Evolutionary conservation across 1,139 yeast genomes (phyloP).

Genomic region (Yamadazyma spencermartinsiae): DNA sequence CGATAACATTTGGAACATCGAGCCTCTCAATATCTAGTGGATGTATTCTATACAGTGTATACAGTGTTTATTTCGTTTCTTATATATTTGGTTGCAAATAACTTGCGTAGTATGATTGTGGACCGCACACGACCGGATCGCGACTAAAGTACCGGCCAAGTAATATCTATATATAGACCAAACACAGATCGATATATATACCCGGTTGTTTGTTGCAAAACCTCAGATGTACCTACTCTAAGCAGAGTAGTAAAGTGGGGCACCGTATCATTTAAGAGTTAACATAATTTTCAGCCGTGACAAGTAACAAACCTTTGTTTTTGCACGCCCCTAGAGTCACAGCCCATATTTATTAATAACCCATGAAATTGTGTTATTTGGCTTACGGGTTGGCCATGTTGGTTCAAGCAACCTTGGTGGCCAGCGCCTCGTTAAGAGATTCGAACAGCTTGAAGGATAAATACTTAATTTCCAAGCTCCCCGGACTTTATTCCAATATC

Average conservation of each 20-base stretch:
- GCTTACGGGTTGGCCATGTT: background rate
- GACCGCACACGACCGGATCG: conserved; percentile 1
- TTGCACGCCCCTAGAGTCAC: no score
- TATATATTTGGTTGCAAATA: background rate
- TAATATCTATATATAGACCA: background rate
- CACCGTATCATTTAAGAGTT: no score
- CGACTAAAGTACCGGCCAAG: background rate
- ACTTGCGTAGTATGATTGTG: no score
- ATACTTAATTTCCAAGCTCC: conserved; percentile 40
- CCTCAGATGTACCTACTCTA: background rate
- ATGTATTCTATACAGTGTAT: no score
- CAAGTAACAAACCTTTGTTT: no score
- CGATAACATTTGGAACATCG: conserved; percentile 89
- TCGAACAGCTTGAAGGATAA: conserved; percentile 1
- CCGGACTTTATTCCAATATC: conserved; percentile 40
- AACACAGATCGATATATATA: background rate
- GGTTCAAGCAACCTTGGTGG: background rate
- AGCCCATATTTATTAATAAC: no score
- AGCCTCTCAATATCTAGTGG: conserved; percentile 48
- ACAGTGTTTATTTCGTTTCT: no score
- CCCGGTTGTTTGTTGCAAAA: background rate
- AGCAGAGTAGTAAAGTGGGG: background rate
- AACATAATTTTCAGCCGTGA: no score
- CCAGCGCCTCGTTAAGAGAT: background rate
- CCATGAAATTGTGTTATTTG: no score